Percentiles rank a stretch among this genome's conserved stretches.
These are phyloP conservation scores for Dactylis glomerata DNA, from an alignment of 176 grass and related monocot genomes.

Conservation along the genomic window DNA sequence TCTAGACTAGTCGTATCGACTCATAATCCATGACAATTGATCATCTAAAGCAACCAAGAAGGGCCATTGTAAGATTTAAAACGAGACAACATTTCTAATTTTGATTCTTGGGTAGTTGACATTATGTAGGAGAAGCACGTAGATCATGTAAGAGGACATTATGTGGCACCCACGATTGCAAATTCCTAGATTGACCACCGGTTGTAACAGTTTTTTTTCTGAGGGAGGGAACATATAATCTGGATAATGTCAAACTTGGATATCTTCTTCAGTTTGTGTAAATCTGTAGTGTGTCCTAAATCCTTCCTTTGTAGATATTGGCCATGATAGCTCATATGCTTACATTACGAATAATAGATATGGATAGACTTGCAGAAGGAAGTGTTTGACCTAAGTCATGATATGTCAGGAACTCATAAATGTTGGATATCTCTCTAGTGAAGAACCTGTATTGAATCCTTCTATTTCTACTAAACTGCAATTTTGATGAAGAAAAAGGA, in stretches of 20 bases:
- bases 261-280: neutral
- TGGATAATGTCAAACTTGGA: conserved; percentile 4
- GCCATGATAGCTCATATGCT: neutral
- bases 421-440: neutral
- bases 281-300: neutral
- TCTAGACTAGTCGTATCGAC: too few relatives aligned
- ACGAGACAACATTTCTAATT: neutral
- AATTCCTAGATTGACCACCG: neutral
- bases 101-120: neutral
- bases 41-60: neutral
- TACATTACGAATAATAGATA: neutral
- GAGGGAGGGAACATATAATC: neutral
- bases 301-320: neutral
- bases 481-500: neutral
- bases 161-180: neutral
- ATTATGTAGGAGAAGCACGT: neutral
- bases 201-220: neutral
- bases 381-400: neutral
- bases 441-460: conserved; percentile 1
- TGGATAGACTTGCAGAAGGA: neutral
- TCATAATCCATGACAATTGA: too few relatives aligned
- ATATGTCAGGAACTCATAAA: neutral
- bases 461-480: neutral
- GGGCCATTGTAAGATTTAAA: neutral
- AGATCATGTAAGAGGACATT: neutral